Conservation (phyloP, 495 filamentous ascomycete species). For the Astrothelium macrocarpum region DNA sequence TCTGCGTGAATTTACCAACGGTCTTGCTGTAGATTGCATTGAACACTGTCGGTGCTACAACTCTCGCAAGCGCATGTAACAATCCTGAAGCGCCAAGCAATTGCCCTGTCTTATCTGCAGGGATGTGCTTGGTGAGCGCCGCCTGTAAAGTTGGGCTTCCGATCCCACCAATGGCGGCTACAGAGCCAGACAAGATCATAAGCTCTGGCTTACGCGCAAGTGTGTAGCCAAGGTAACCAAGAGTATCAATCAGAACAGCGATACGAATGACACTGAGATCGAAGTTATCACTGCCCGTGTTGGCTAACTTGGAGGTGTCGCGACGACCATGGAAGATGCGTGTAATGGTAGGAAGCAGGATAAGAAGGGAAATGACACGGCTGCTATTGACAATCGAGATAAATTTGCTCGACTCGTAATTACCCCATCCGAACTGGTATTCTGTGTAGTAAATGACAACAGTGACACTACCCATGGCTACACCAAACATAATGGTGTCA, state of each 20-base stretch:
- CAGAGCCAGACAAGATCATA: conserved; percentile 56
- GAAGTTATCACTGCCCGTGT: conserved; percentile 64
- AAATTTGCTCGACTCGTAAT: conserved; percentile 65
- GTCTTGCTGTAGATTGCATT: conserved; percentile 78
- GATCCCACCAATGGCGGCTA: conserved; percentile 72
- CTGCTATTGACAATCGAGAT: conserved; percentile 63
- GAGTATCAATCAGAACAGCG: conserved; percentile 65
- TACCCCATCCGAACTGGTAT: conserved; percentile 71
- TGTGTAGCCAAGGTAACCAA: conserved; percentile 67
- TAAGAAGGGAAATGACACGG: conserved; percentile 63
- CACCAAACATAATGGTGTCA: conserved; percentile 68
- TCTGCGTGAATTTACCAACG: conserved; percentile 64
- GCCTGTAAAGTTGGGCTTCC: conserved; percentile 74
- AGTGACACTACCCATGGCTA: conserved; percentile 69
- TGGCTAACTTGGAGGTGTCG: conserved; percentile 27
- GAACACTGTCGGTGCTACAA: conserved; percentile 71
- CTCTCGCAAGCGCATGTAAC: conserved; percentile 69
- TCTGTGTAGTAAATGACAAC: conserved; percentile 73
- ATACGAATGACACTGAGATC: conserved; percentile 69
- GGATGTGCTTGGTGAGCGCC: conserved; percentile 81
- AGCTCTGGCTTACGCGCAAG: conserved; percentile 45
- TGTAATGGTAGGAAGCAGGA: conserved; percentile 62
- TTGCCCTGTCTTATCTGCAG: conserved; percentile 67
- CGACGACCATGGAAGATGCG: conserved; percentile 54
- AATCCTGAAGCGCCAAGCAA: conserved; percentile 80